Percentiles rank a stretch among this genome's conserved stretches.
Evolutionary conservation across 768 basidiomycete species (phyloP).

Genomic region (Russula dissimulans): DNA sequence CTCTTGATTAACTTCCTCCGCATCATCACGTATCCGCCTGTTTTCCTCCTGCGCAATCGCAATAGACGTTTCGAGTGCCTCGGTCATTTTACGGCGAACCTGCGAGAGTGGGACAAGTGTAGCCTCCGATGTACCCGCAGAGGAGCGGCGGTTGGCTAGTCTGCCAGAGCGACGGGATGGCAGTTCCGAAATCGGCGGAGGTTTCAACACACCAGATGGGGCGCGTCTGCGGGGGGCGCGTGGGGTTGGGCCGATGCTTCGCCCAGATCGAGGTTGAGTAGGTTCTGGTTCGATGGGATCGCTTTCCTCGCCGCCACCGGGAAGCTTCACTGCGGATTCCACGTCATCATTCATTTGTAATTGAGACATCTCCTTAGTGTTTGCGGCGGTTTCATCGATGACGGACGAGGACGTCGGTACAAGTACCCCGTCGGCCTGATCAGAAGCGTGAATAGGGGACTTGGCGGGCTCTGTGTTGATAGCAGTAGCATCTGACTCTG

Average conservation of each 20-base stretch:
- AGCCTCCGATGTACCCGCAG: not conserved
- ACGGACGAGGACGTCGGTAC: constrained; percentile 14
- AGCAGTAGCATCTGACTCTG: constrained; percentile 4
- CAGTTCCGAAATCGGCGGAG: not conserved
- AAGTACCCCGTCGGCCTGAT: not conserved
- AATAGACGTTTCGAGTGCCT: not conserved
- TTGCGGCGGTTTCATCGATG: not conserved
- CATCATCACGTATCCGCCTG: not conserved
- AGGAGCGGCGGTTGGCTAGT: constrained; percentile 4
- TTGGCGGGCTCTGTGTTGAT: constrained; percentile 5
- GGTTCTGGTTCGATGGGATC: constrained; percentile 17
- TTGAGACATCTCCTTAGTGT: not conserved
- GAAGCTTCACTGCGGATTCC: constrained; percentile 4
- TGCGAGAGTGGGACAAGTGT: not conserved
- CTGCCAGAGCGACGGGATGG: constrained; percentile 11
- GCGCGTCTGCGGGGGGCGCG: not conserved
- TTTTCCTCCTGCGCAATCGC: not conserved
- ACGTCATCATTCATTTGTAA: constrained; percentile 11
- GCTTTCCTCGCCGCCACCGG: not conserved
- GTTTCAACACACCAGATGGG: not conserved
- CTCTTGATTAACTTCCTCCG: not conserved
- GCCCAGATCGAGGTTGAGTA: not conserved
- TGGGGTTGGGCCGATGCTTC: not conserved
- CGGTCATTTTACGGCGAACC: not conserved
- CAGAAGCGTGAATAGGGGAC: not conserved